phyloP scores from a whole-genome alignment of 1,284 basidiomycete genomes.

The Amylostereum areolatum region DNA sequence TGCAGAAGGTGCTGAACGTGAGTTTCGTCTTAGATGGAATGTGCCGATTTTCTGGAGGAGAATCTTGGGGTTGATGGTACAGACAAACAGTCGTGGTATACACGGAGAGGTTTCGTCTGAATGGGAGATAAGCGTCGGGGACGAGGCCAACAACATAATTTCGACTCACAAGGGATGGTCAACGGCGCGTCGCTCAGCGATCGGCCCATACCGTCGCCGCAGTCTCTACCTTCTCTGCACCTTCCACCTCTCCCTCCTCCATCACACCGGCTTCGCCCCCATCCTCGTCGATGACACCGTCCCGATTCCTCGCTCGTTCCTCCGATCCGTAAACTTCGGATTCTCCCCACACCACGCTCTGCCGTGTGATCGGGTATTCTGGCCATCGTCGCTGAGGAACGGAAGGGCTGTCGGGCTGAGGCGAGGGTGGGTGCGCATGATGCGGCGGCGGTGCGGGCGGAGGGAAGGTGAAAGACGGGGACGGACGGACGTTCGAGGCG shows the following conservation, averaged over 20 bases:
- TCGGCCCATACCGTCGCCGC: slow-evolving; percentile 10
- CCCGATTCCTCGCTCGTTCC: neutral
- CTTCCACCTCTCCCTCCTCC: slow-evolving; percentile 10
- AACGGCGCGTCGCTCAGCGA: slow-evolving; percentile 5
- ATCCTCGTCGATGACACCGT: neutral
- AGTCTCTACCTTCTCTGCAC: neutral
- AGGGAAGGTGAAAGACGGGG: slow-evolving; percentile 12
- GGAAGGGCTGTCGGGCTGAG: neutral
- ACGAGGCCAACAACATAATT: too few species aligned
- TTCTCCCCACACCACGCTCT: neutral
- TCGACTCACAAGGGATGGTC: too few species aligned
- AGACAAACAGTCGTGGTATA: too few species aligned
- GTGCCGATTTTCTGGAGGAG: too few species aligned
- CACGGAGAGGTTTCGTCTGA: too few species aligned
- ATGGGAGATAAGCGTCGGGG: too few species aligned
- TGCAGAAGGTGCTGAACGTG: too few species aligned
- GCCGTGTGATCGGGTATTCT: neutral
- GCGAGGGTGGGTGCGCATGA: neutral
- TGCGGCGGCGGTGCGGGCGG: slow-evolving; percentile 1
- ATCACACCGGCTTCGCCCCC: slow-evolving; percentile 6
- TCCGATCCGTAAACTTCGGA: neutral
- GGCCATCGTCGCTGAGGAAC: neutral
- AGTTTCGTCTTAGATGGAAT: too few species aligned
- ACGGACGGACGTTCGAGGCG: slow-evolving; percentile 10
- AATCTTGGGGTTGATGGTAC: too few species aligned